Base-by-base conservation (phyloP, 331 rosid genomes). In the Acacia pycnantha region DNA sequence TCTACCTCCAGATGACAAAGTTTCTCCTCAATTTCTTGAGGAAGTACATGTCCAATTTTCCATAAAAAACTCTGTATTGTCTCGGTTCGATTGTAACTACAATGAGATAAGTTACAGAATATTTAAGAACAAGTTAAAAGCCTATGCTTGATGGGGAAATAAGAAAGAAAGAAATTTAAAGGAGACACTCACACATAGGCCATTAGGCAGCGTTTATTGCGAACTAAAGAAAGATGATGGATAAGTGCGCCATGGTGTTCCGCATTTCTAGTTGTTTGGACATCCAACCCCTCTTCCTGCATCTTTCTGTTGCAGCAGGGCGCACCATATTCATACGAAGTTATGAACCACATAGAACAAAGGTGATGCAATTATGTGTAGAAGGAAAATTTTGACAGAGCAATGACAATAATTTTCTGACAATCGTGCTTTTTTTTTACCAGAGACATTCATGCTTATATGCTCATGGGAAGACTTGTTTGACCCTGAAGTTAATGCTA, bases 181-280 rank as follows among this genome's bases (percentile, higher is more conserved):
- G 80, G 59, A 59, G 51, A 59, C 46, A 78, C 83, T 87, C 84
- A 91, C 98, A 88, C 67, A 77, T 90, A 93, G 65, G 98, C 94
- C 92, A 91, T 85, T 46, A 95, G 87, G 84, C 97, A 92, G 73
- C 96, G 98, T 78, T 95, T 95, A 82, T 95, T 93, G 62, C 98
- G 93, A 81, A 88, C 95, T 82, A 95, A 77, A 78, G 98, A 56
- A 70, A 95, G 94, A 89, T 93, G 98, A 81, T 93, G 98, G 84
- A 91, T 82, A 65, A 95, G 97, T 11, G 97, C 90, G 31, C 98
- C 98, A 21, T 83, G 89, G 73, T 95, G 97, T 69, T 95, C 98
- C 47, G 92, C 87, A 82, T 91, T 92, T 88, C 88, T 93, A 66
- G 91, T 83, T 19, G 97, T 92, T 82, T 90, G 92, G 24, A 92